These are phyloP conservation scores for Colletotrichum liriopes DNA, from an alignment of 2,329 filamentous ascomycete genomes.

Conservation along the genomic window DNA sequence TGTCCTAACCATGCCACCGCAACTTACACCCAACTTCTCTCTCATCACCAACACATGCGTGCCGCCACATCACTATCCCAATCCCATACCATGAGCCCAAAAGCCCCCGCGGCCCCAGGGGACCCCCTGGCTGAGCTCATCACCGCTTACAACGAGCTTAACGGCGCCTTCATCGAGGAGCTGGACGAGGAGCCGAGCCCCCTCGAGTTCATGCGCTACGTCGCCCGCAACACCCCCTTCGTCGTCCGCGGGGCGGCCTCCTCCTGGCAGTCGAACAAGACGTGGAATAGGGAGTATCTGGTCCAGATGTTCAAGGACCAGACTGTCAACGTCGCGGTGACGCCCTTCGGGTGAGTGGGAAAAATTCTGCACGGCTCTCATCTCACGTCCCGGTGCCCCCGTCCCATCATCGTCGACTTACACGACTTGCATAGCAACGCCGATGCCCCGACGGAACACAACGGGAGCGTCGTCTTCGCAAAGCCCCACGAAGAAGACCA, in stretches of 20 bases:
- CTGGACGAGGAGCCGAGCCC: conserved; percentile 77
- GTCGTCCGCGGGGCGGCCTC: conserved; percentile 75
- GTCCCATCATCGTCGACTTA: conserved; percentile 21
- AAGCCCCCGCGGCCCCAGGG: background rate
- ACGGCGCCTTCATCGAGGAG: conserved; percentile 72
- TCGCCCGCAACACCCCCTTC: conserved; percentile 82
- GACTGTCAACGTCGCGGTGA: conserved; percentile 82
- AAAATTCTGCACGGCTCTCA: too few species aligned
- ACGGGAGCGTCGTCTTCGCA: conserved; percentile 69
- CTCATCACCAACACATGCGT: conserved; percentile 7
- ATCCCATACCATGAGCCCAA: conserved; percentile 13
- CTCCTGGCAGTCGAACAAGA: conserved; percentile 73
- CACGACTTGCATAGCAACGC: conserved; percentile 55
- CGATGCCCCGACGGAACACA: conserved; percentile 65
- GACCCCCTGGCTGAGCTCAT: conserved; percentile 72
- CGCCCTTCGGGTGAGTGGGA: conserved; percentile 74
- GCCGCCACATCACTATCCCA: background rate
- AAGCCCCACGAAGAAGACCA: conserved; percentile 81
- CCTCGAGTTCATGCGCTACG: conserved; percentile 85
- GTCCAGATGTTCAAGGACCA: conserved; percentile 67
- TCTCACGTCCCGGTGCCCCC: background rate
- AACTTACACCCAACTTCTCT: conserved; percentile 1
- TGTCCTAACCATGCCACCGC: conserved; percentile 29
- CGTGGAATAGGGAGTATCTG: conserved; percentile 77
- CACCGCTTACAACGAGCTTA: conserved; percentile 81